Evolutionary conservation across 176 grass and related monocot species (phyloP), one percentile per base, ranked within the genome.

Genomic region (Bonia amplexicaulis): DNA sequence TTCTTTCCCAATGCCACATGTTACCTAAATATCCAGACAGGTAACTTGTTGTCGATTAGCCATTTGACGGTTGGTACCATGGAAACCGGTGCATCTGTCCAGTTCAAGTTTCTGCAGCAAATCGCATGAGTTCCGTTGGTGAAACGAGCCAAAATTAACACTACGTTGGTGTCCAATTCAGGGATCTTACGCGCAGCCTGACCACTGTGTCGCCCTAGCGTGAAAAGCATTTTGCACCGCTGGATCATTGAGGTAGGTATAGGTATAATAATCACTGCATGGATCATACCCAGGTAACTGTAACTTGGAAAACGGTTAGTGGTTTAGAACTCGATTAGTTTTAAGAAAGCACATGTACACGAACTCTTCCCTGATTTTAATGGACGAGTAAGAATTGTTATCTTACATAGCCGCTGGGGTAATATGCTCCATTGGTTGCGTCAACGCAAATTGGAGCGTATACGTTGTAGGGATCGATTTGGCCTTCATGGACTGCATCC

Each of bases 191-290:
- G 37, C 2, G 81, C 91, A 93, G 67, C 20, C 14, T 54, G 68
- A 57, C 91, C 91, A 93, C 20, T 53, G 16, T 10, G n/a, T 82
- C 0, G 25, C 25, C 53, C 55, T 74, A 46, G 82, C 88, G 26
- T 93, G 88, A 14, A 93, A 80, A 40, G 88, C 91, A 2, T 59
- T 81, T 40, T 93, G 88, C 77, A 93, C 88, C 7, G 81, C 78
- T 26, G 33, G 74, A 79, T 88, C 82, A 49, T 93, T 93, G 16
- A 93, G 82, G 84, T 93, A 90, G n/a, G 71, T 8, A 26, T 20
- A 0, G 1, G 84, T 76, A 29, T 67, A 79, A 0, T 67, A 27
- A 5, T 48, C 2, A 23, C 58, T 81, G 47, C 85, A 83, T 6
- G 90, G 82, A 87, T 92, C 87, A 40, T 82, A 79, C 52, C 84